A percentile compares a stretch with the other conserved stretches of the same genome.
Evolutionary conservation across 2,329 filamentous ascomycete species (phyloP).

Genomic region (Stagonosporopsis vannaccii): DNA sequence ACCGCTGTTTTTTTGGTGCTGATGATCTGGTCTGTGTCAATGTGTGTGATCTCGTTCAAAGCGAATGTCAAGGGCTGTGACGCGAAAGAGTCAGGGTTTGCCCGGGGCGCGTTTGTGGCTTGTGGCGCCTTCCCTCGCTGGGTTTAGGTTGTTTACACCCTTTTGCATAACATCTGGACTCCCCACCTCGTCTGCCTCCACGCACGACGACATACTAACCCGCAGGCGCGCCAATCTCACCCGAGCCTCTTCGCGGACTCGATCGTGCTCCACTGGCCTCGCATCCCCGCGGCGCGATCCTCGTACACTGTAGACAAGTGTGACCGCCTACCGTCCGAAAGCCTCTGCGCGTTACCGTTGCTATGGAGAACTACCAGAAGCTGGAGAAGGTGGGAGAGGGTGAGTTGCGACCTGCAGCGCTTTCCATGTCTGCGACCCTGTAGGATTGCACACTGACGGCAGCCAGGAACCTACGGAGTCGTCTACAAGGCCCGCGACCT

Average conservation of each 20-base stretch:
- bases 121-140: conserved; percentile 29
- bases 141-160: conserved; percentile 32
- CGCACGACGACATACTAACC: conserved; percentile 37
- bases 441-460: background rate
- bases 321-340: conserved; percentile 34
- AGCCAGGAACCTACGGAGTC: conserved; percentile 86
- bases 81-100: conserved; percentile 20
- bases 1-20: background rate
- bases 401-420: conserved; percentile 49
- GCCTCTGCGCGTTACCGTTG: conserved; percentile 25
- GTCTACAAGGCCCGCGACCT: conserved; percentile 95
- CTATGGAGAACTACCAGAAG: conserved; percentile 96
- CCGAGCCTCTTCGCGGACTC: background rate
- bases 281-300: background rate
- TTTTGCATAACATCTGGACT: conserved; percentile 33
- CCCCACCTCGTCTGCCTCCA: conserved; percentile 19
- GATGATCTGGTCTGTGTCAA: conserved; percentile 1
- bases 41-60: background rate
- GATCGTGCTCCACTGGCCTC: background rate
- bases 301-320: conserved; percentile 6
- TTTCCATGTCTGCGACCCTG: background rate
- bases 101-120: conserved; percentile 30
- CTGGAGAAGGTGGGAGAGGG: conserved; percentile 97
- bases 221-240: conserved; percentile 23
- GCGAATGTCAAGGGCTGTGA: background rate